Base-by-base conservation (phyloP, 164 flowering plant genomes). In the Magnolia officinalis region DNA sequence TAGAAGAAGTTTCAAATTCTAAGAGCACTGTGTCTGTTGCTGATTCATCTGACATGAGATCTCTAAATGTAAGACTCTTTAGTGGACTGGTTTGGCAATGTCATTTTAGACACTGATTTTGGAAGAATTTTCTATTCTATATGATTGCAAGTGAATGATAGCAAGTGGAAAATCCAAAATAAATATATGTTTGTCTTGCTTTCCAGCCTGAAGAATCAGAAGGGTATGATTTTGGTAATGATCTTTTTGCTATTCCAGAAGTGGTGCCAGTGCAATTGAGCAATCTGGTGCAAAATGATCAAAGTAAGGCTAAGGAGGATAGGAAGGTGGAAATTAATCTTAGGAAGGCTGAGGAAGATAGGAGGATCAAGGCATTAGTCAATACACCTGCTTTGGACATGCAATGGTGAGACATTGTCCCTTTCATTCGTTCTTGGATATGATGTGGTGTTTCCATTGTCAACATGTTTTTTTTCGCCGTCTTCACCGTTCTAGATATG, bases 191-290 rank as follows among this genome's bases (percentile, higher is more conserved):
- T 68, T 72, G 72, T 3, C 69, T 74, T 58, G 14, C 2, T 69
- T 78, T 78, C 78, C 78, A 96, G 98, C 83, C 85, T 58, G 96
- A 90, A 64, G 97, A 92, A 58, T 74, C 86, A 6, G 97, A 92
- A 52, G 92, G 93, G 91, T 95, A 94, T 86, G 97, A 92, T 71
- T 93, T 94, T 88, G 98, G 96, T 24, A 88, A 86, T 85, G 98
- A 96, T 81, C 81, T 96, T 23, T 94, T 94, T 84, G 88, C 92
- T 14, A 89, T 89, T 79, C 96, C 98, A 63, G 96, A 92, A 76
- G 84, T 76, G 9, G 51, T 78, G 21, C 91, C 90, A 58, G 86
- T 80, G 50, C 92, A 84, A 65, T 76, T 85, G 9, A 86, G 80
- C 70, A 82, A 84, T 77, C 85, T 78, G 6, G 67, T 80, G 52